Evolutionary conservation across 2,329 filamentous ascomycete genomes (phyloP).

Genomic region (Xylariaceae sp.): DNA sequence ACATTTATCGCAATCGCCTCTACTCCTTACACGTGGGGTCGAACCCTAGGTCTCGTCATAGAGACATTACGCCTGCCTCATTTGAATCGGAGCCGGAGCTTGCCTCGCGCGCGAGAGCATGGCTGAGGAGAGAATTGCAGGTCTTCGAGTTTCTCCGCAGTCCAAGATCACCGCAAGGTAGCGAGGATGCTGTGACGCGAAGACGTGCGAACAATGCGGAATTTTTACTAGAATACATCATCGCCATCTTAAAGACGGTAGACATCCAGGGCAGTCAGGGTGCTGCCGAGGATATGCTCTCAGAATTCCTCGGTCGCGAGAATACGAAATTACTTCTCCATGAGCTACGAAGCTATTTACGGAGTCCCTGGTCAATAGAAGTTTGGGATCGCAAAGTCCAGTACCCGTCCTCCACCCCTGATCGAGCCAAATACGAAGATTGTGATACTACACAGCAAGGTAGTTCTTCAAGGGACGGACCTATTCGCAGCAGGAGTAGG

Average conservation of each 20-base stretch:
- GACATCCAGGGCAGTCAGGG: conserved; percentile 75
- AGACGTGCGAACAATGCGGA: conserved; percentile 65
- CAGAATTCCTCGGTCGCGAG: conserved; percentile 70
- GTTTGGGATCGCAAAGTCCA: conserved; percentile 80
- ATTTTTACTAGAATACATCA: conserved; percentile 78
- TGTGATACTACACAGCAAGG: not conserved
- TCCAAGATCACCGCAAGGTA: conserved; percentile 22
- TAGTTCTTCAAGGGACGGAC: not conserved
- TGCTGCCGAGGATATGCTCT: conserved; percentile 71
- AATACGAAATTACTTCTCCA: conserved; percentile 75
- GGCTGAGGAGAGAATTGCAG: conserved; percentile 75
- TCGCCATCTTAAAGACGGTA: conserved; percentile 76
- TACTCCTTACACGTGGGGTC: conserved; percentile 79
- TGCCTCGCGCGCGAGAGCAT: conserved; percentile 70
- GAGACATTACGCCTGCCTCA: conserved; percentile 61
- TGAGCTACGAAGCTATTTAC: conserved; percentile 74
- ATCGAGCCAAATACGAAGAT: conserved; percentile 10
- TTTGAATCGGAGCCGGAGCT: conserved; percentile 62
- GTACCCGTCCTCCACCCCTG: conserved; percentile 41
- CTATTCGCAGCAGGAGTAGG: conserved; percentile 4
- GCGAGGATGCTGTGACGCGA: conserved; percentile 25
- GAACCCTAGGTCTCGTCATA: conserved; percentile 71
- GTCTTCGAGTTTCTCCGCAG: conserved; percentile 69
- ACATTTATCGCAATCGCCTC: conserved; percentile 65
- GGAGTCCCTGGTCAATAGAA: conserved; percentile 70